These are phyloP conservation scores for Fusarium coicis DNA, from an alignment of 2,329 filamentous ascomycete genomes.

Conservation along the genomic window DNA sequence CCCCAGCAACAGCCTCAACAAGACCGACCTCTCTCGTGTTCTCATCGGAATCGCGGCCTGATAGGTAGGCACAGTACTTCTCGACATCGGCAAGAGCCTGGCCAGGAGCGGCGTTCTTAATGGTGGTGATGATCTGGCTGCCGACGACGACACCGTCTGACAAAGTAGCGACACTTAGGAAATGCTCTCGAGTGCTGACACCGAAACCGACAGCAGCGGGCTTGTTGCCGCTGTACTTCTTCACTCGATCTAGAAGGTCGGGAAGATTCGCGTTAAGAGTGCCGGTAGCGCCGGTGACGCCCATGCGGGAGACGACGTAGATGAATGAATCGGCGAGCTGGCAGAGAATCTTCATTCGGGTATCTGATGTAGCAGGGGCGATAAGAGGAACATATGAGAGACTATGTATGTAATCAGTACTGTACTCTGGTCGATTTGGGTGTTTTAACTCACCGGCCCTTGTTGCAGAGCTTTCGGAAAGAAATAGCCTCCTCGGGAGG, in stretches of 20 bases:
- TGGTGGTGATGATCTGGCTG: constrained; percentile 88
- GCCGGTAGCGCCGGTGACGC: constrained; percentile 91
- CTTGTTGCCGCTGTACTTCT: constrained; percentile 90
- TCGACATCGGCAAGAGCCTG: constrained; percentile 74
- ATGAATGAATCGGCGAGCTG: constrained; percentile 98
- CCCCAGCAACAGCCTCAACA: constrained; percentile 72
- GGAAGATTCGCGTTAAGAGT: constrained; percentile 84
- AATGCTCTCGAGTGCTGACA: constrained; percentile 95
- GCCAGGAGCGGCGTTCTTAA: constrained; percentile 56
- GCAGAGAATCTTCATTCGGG: constrained; percentile 95
- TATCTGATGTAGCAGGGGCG: constrained; percentile 90
- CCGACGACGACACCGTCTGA: constrained; percentile 97
- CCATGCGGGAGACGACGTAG: constrained; percentile 97
- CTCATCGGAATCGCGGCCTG: constrained; percentile 58
- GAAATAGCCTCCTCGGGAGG: constrained; percentile 95
- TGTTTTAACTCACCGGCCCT: constrained; percentile 69
- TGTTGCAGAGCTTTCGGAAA: constrained; percentile 86
- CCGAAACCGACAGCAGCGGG: constrained; percentile 95
- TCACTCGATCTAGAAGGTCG: constrained; percentile 83
- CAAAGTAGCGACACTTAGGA: constrained; percentile 82
- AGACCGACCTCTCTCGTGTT: constrained; percentile 74
- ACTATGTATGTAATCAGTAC: constrained; percentile 52
- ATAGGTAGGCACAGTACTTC: constrained; percentile 82
- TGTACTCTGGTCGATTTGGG: neutral
- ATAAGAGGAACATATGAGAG: constrained; percentile 98